Base-by-base conservation (phyloP, 768 basidiomycete species). In the Mycena galopus region DNA sequence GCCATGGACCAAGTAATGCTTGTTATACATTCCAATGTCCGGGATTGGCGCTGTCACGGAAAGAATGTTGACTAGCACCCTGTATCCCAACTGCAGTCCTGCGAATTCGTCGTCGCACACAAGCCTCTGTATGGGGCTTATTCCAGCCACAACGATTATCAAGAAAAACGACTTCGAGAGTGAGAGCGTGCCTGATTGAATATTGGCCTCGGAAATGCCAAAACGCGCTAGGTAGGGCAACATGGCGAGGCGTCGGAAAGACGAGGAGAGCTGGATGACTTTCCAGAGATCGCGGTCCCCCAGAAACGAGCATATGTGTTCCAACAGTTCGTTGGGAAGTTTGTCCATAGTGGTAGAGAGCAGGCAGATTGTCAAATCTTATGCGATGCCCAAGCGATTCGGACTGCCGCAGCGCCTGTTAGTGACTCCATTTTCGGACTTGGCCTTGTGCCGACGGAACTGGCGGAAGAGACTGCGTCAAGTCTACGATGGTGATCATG, bases 301-400 rank as follows among this genome's bases (percentile, higher is more conserved):
- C 3, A 74, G 32, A n/a, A 57, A 67, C 5, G 21, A 33, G 60
- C 47, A 67, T 60, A 74, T 66, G n/a, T 33, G 68, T n/a, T 65
- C 68, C 32, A 74, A 25, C 16, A 74, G 73, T 30, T 74, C 73
- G 37, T 74, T 30, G 17, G 73, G 73, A 25, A 74, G 73, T 23
- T 19, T 33, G 29, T 67, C 44, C 68, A 71, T 67, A 3, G 61
- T 64, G 39, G 39, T 12, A 4, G 23, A 10, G 16, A 37, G 23
- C 57, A 23, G n/a, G n/a, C n/a, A n/a, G n/a, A n/a, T n/a, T n/a
- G n/a, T n/a, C n/a, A n/a, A n/a, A n/a, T n/a, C n/a, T n/a, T n/a
- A n/a, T n/a, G n/a, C n/a, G n/a, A n/a, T n/a, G n/a, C n/a, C n/a
- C n/a, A n/a, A n/a, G n/a, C n/a, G n/a, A n/a, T n/a, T n/a, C n/a